phyloP scores from a whole-genome alignment of 202 grass and related monocot species.

The Saccharum hybrid region DNA sequence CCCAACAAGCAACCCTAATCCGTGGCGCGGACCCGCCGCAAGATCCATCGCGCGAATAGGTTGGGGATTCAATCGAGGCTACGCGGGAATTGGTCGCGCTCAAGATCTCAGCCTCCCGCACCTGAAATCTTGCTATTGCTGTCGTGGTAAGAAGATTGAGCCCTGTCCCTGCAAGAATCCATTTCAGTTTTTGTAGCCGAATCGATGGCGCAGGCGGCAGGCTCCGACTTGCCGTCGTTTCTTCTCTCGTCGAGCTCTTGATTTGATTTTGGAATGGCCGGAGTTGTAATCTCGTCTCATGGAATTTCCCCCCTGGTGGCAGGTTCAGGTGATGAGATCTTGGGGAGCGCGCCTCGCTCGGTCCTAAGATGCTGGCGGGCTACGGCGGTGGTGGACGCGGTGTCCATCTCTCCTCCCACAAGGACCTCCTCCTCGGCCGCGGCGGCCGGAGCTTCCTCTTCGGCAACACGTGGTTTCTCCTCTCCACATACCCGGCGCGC shows the following conservation, averaged over 20 bases:
- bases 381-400: slow-evolving; percentile 34
- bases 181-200: not conserved
- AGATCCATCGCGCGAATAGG: not conserved
- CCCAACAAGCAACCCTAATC: slow-evolving; percentile 46
- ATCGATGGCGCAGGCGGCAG: slow-evolving; percentile 8
- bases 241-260: not conserved
- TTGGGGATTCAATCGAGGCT: slow-evolving; percentile 25
- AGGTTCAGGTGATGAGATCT: slow-evolving; percentile 62
- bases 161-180: not conserved
- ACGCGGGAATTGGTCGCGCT: slow-evolving; percentile 13
- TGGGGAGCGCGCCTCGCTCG: slow-evolving; percentile 40
- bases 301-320: not conserved
- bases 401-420: slow-evolving; percentile 59
- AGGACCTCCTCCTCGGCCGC: slow-evolving; percentile 56
- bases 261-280: slow-evolving; percentile 14
- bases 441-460: slow-evolving; percentile 81
- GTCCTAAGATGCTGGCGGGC: slow-evolving; percentile 62
- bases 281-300: slow-evolving; percentile 1
- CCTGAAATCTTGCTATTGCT: slow-evolving; percentile 12
- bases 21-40: slow-evolving; percentile 12
- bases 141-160: slow-evolving; percentile 40
- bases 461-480: slow-evolving; percentile 85
- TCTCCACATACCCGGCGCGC: slow-evolving; percentile 63
- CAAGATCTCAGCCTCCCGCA: slow-evolving; percentile 4
- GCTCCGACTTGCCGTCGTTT: not conserved